Base-by-base conservation (phyloP, 805 yeast genomes). In the Millerozyma miso region DNA sequence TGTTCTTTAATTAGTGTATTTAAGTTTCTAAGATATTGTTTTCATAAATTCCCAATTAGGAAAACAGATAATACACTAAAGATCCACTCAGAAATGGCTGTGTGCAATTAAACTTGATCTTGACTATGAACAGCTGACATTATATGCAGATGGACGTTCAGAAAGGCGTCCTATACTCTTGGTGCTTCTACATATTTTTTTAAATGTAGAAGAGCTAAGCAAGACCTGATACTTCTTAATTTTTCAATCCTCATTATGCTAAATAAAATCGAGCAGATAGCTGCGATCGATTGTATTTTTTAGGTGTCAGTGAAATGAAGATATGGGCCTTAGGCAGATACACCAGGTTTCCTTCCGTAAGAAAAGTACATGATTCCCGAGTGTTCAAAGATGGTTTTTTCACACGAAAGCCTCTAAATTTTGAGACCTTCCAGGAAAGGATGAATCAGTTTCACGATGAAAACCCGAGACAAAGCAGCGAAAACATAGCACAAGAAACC, bases 321-420 rank as follows among this genome's bases (percentile, higher is more conserved):
- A 23, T 23, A 23, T 23, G 29, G 29, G 10, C 29, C 29, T 23
- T 10, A 23, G 6, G 6, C 10, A 23, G 29, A 23, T 23, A 23
- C 10, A 10, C 10, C 6, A 10, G 29, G 29, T 6, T 23, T 23
- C 29, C 10, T 10, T 6, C 10, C 10, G 10, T 7, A 10, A 23
- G 29, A 23, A 23, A 10, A 23, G 10, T 23, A 23, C 10, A 23
- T 10, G 10, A 10, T 10, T 23, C 6, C 10, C 6, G 29, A 7
- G 29, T 6, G 6, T 23, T 10, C 10, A 10, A 10, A 6, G 10
- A 23, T 6, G 29, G 29, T 10, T 7, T 41, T 33, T 53, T 54
- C 38, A 46, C 56, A 14, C 43, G 47, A 26, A 36, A 36, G 4
- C 67, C 67, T 5, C 47, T 61, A n/a, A 63, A 57, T 39, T 54